Evolutionary conservation across 1,139 yeast genomes (phyloP).

Genomic region (Debaryomyces subglobosus): DNA sequence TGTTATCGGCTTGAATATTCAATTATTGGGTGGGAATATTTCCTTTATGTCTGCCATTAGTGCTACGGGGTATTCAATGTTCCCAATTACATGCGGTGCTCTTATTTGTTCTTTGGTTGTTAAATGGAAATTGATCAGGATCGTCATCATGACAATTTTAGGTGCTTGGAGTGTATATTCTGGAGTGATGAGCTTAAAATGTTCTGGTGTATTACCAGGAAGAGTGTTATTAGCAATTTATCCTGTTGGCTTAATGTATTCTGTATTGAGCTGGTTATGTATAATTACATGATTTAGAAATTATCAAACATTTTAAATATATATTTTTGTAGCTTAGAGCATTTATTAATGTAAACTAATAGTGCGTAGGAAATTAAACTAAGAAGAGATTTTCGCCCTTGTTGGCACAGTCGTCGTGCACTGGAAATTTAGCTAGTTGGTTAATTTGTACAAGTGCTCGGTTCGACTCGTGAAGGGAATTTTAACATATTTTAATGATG

Average conservation of each 20-base stretch:
- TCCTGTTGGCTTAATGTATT: slow-evolving; percentile 77
- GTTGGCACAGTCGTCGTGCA: slow-evolving; percentile 24
- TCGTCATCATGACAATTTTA: slow-evolving; percentile 54
- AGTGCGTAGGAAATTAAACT: background rate
- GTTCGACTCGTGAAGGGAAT: slow-evolving; percentile 31
- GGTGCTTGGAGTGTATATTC: slow-evolving; percentile 77
- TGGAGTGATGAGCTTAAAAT: slow-evolving; percentile 63
- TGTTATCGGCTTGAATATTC: slow-evolving; percentile 68
- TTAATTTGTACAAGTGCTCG: slow-evolving; percentile 12
- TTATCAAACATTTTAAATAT: background rate
- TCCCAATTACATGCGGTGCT: slow-evolving; percentile 74
- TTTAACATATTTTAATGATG: slow-evolving; percentile 39
- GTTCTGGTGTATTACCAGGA: slow-evolving; percentile 70
- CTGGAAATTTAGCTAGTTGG: slow-evolving; percentile 13
- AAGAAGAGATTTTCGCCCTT: slow-evolving; percentile 7
- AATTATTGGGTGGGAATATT: slow-evolving; percentile 72
- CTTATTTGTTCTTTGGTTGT: slow-evolving; percentile 57
- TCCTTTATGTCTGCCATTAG: slow-evolving; percentile 77
- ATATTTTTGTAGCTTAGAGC: background rate
- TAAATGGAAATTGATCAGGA: slow-evolving; percentile 55
- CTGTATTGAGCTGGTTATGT: slow-evolving; percentile 76
- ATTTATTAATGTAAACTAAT: background rate
- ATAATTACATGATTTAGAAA: slow-evolving; percentile 50
- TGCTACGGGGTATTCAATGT: slow-evolving; percentile 79
- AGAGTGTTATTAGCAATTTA: slow-evolving; percentile 74